Base-by-base conservation (phyloP, 176 grass and related monocot species). In the Melocanna baccifera region DNA sequence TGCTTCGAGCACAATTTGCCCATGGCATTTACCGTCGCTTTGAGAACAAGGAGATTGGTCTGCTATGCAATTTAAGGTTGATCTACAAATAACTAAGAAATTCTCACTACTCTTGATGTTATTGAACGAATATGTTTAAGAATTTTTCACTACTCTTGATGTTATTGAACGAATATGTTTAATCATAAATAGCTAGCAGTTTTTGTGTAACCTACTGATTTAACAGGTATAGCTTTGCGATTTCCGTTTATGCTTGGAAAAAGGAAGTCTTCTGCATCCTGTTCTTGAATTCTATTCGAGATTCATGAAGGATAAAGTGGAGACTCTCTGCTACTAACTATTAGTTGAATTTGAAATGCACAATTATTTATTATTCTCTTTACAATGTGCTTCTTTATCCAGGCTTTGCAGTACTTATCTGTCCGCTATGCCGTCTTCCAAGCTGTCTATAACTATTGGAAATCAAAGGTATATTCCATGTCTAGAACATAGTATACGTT, bases 361-460 rank as follows among this genome's bases (percentile, higher is more conserved):
- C 10, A 18, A 13, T 73, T 62, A 6, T 87, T 79, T 78, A 36
- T 76, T 46, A 69, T 86, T 62, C 43, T 36, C 65, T 52, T 90
- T 74, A 90, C 48, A 26, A 73, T 81, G 71, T 63, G 19, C 72
- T 94, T 66, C 37, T 84, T 29, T 77, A 0, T 83, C 14, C 90
- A 98, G 96, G 91, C 91, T 85, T 89, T 95, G 80, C 91, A 95
- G 64, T 91, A 87, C 62, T 65, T 87, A 42, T 94, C 87, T 83
- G 85, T 98, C 76, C 77, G 89, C 28, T 84, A 90, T 84, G 82
- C 81, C 7, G 69, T 98, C 83, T 87, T 92, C 79, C 91, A 95
- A 63, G 89, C 91, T 85, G 87, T 98, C 92, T 98, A 93, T 93
- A 95, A 85, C 73, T 93, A 89, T 74, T 98, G 96, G 96, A 98